A percentile compares a stretch with the other conserved stretches of the same genome.
phyloP scores from a whole-genome alignment of 257 asterid species.

The Plantago elongata region DNA sequence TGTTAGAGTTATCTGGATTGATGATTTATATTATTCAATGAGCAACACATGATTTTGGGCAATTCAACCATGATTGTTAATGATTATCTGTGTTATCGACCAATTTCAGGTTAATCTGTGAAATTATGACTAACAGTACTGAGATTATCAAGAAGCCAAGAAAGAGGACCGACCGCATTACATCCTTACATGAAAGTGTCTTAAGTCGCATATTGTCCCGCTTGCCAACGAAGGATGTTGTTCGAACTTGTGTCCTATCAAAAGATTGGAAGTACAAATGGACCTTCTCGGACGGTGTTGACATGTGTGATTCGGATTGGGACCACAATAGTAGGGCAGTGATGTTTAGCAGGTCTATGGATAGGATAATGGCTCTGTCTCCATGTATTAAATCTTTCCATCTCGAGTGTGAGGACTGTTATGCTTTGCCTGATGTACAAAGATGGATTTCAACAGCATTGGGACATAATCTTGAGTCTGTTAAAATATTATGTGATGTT shows the following conservation, averaged over 20 bases:
- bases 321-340: background rate
- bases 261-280: constrained; percentile 4
- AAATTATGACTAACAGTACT: background rate
- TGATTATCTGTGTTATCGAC: too few relatives aligned
- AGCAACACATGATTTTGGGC: too few relatives aligned
- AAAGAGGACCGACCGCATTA: background rate
- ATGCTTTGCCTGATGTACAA: background rate
- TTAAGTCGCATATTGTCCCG: background rate
- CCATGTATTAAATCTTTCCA: background rate
- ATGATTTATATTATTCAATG: too few relatives aligned
- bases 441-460: background rate
- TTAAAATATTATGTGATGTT: background rate
- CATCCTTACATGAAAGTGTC: background rate
- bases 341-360: background rate
- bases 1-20: too few relatives aligned
- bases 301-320: background rate
- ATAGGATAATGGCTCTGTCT: background rate
- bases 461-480: background rate
- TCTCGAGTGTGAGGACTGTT: background rate
- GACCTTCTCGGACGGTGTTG: background rate
- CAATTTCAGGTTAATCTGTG: background rate
- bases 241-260: constrained; percentile 6
- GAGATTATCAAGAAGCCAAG: background rate
- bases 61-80: too few relatives aligned
- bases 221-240: background rate